phyloP scores from a whole-genome alignment of 176 grass and related monocot species.

The Oryza glumipatula region DNA sequence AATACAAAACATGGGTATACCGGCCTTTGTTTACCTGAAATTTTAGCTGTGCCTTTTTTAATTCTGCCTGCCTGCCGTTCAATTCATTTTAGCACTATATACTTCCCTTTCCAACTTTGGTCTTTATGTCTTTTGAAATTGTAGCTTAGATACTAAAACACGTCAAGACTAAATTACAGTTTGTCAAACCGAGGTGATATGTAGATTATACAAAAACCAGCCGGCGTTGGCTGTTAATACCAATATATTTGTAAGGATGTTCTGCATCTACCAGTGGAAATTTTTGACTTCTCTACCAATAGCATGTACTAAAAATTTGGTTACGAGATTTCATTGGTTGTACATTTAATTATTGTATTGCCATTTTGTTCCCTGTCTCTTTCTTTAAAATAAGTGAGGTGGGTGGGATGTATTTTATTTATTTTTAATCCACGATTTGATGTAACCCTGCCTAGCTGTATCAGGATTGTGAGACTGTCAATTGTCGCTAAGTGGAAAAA shows the following conservation, averaged over 20 bases:
- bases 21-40: conserved; percentile 1
- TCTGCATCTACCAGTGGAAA: conserved; percentile 10
- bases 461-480: not conserved
- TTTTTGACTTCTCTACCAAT: conserved; percentile 18
- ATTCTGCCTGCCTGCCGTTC: not conserved
- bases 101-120: not conserved
- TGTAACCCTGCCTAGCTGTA: not conserved
- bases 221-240: conserved; percentile 1
- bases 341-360: not conserved
- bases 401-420: conserved; percentile 7
- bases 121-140: not conserved
- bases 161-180: conserved; percentile 1
- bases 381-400: conserved; percentile 1
- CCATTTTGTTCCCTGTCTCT: conserved; percentile 2
- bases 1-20: not conserved
- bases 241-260: not conserved
- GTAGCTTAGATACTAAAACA: not conserved
- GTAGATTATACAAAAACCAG: conserved; percentile 10
- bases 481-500: not conserved
- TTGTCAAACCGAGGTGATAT: conserved; percentile 12
- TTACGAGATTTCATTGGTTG: not conserved
- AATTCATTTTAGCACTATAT: not conserved
- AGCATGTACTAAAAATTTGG: not conserved
- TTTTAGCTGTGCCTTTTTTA: conserved; percentile 6
- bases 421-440: not conserved